A percentile compares a stretch with the other conserved stretches of the same genome.
phyloP scores from a whole-genome alignment of 129 eudicot genomes.

The Pseudognaphalium luteoalbum region DNA sequence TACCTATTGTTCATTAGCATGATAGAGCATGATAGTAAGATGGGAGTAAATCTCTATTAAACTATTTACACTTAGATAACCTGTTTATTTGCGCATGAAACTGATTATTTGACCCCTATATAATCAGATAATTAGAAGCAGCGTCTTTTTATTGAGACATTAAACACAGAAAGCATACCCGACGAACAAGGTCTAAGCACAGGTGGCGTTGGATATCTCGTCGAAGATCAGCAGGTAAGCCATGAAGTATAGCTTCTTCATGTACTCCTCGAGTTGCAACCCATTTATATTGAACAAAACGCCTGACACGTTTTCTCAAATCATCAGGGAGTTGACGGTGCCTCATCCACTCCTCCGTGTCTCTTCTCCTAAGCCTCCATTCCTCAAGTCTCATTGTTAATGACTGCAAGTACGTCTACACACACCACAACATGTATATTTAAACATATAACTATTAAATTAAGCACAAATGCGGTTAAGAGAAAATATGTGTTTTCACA shows the following conservation, averaged over 20 bases:
- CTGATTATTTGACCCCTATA: background rate
- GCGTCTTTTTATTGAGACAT: background rate
- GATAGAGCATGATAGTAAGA: background rate
- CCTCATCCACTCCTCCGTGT: slow-evolving; percentile 97
- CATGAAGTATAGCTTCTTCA: slow-evolving; percentile 73
- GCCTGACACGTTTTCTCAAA: slow-evolving; percentile 78
- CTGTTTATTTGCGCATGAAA: background rate
- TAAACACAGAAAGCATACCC: slow-evolving; percentile 51
- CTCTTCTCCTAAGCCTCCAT: slow-evolving; percentile 94
- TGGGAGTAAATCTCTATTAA: background rate
- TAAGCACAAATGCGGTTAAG: background rate
- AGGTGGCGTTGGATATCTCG: slow-evolving; percentile 93
- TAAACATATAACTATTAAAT: background rate
- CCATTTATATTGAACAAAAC: slow-evolving; percentile 94
- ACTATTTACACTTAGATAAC: background rate
- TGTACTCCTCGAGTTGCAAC: slow-evolving; percentile 95
- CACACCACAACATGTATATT: slow-evolving; percentile 24
- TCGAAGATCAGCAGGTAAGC: slow-evolving; percentile 88
- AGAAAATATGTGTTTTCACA: slow-evolving; percentile 4
- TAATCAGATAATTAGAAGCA: background rate
- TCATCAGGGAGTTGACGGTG: slow-evolving; percentile 98
- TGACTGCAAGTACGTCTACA: slow-evolving; percentile 93
- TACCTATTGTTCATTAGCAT: background rate
- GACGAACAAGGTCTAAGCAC: slow-evolving; percentile 90
- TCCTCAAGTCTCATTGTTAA: slow-evolving; percentile 94